A percentile compares a stretch with the other conserved stretches of the same genome.
Conservation (phyloP, 768 basidiomycete species). For the Guyanaporus albipodus region DNA sequence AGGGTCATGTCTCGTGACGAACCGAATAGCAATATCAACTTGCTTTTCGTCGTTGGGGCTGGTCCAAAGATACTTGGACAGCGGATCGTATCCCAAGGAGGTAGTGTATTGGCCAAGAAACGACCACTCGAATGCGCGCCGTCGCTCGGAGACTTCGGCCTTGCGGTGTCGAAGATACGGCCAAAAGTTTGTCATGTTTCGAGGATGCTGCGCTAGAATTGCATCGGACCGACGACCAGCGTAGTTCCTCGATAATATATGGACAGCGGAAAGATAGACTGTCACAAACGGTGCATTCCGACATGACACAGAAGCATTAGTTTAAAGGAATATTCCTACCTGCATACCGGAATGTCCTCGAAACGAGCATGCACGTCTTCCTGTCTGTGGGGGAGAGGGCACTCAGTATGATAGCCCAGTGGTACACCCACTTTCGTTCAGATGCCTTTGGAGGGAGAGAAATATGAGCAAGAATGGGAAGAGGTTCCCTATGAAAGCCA, state of each 20-base stretch:
- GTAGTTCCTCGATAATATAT: conserved; percentile 45
- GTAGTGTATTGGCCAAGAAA: conserved; percentile 42
- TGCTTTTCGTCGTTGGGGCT: conserved; percentile 60
- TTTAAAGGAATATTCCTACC: conserved; percentile 33
- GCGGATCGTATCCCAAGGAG: conserved; percentile 31
- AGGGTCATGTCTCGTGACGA: conserved; percentile 11
- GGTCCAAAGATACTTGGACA: conserved; percentile 51
- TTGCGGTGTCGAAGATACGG: conserved; percentile 59
- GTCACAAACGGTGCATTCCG: not conserved
- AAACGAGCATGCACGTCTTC: conserved; percentile 46
- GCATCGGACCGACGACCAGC: conserved; percentile 45
- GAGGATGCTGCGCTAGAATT: conserved; percentile 37
- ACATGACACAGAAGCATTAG: conserved; percentile 2
- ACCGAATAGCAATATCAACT: conserved; percentile 55
- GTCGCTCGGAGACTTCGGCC: conserved; percentile 38
- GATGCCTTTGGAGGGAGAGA: conserved; percentile 55
- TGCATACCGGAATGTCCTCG: conserved; percentile 60
- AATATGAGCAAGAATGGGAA: conserved; percentile 38
- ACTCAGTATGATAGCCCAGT: conserved; percentile 53
- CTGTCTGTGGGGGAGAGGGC: conserved; percentile 44
- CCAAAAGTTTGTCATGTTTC: conserved; percentile 62
- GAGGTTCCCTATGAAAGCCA: not conserved
- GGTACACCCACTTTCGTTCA: conserved; percentile 51
- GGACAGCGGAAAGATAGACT: conserved; percentile 63
- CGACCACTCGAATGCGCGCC: conserved; percentile 40